Evolutionary conservation across 257 asterid genomes (phyloP).

Genomic region (Ocimum tenuiflorum): DNA sequence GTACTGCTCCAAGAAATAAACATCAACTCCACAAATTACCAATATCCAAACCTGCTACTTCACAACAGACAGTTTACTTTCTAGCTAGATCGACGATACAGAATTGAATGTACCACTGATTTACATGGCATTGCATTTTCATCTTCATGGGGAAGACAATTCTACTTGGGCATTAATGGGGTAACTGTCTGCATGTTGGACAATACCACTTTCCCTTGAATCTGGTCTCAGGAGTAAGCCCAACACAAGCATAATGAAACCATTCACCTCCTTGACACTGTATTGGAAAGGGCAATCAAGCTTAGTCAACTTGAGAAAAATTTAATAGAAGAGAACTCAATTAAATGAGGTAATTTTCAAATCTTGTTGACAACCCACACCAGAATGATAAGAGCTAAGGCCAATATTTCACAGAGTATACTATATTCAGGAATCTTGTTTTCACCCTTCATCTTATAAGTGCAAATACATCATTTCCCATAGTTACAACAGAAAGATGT

Average conservation of each 20-base stretch:
- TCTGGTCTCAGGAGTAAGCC: slow-evolving; percentile 90
- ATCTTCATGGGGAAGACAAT: not conserved
- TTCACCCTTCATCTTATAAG: too few relatives aligned
- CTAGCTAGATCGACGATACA: not conserved
- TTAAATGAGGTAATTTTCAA: too few relatives aligned
- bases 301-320: slow-evolving; percentile 3
- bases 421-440: too few relatives aligned
- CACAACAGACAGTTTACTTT: not conserved
- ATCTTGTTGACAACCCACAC: too few relatives aligned
- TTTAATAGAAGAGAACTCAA: not conserved
- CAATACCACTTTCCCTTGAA: slow-evolving; percentile 97
- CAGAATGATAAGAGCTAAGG: too few relatives aligned
- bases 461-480: too few relatives aligned
- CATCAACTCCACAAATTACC: not conserved
- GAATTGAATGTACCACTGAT: not conserved
- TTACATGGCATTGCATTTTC: not conserved
- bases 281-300: not conserved
- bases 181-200: slow-evolving; percentile 73
- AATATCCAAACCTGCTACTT: not conserved
- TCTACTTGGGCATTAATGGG: slow-evolving; percentile 24
- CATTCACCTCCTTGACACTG: slow-evolving; percentile 99
- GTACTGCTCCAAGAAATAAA: not conserved
- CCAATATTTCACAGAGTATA: too few relatives aligned
- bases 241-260: slow-evolving; percentile 98
- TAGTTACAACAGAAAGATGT: too few relatives aligned